Evolutionary conservation across 2,329 filamentous ascomycete species (phyloP).

Genomic region (Plenodomus tracheiphilus): DNA sequence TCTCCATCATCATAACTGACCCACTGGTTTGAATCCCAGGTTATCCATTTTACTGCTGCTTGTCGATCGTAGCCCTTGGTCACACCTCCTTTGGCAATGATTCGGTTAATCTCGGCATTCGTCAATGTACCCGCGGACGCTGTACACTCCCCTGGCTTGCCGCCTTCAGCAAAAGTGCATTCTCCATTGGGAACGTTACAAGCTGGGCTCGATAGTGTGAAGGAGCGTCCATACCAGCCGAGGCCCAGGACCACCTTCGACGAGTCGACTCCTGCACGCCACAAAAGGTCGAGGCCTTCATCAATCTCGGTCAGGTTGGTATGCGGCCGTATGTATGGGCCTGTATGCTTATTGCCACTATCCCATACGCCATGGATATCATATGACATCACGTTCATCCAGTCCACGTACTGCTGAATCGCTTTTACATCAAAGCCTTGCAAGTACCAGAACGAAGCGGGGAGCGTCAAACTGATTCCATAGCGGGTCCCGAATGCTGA

Average conservation of each 20-base stretch:
- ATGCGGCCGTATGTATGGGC: constrained; percentile 40
- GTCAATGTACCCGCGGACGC: constrained; percentile 1
- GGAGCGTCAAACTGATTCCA: constrained; percentile 20
- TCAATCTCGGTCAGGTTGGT: constrained; percentile 54
- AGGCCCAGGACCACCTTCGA: constrained; percentile 48
- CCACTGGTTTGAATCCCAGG: constrained; percentile 31
- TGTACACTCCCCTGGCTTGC: constrained; percentile 1
- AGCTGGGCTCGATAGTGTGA: constrained; percentile 19
- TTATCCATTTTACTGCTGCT: constrained; percentile 12
- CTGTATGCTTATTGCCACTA: constrained; percentile 5
- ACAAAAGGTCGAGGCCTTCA: constrained; percentile 48
- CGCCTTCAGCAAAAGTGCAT: constrained; percentile 8
- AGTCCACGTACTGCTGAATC: constrained; percentile 37
- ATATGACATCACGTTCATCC: constrained; percentile 52
- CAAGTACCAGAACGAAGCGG: constrained; percentile 27
- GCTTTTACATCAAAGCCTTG: constrained; percentile 23
- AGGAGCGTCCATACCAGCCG: constrained; percentile 43
- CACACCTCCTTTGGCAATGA: neutral
- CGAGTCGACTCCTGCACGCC: constrained; percentile 49
- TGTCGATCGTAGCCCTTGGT: constrained; percentile 1
- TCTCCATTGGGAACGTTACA: constrained; percentile 9
- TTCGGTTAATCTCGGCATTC: constrained; percentile 2
- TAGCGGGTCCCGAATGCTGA: constrained; percentile 9
- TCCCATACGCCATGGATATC: constrained; percentile 51
- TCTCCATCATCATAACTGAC: constrained; percentile 29